A percentile compares a stretch with the other conserved stretches of the same genome.
phyloP scores from a whole-genome alignment of 257 asterid genomes.

The Rehmannia glutinosa region DNA sequence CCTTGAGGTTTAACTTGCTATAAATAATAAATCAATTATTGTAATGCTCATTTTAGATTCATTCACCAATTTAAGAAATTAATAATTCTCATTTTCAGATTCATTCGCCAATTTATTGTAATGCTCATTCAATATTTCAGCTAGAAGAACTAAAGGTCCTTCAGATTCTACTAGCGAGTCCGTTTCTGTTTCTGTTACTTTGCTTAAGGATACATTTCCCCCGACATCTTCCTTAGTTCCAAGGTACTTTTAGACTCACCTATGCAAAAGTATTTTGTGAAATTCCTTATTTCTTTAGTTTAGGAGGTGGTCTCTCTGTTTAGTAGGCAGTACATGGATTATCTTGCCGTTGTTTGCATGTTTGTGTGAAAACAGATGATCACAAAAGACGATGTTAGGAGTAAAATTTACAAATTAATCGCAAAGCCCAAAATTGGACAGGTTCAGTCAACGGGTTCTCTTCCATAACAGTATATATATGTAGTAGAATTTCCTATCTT shows the following conservation, averaged over 20 bases:
- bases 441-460: too few species aligned
- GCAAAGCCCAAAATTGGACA: too few species aligned
- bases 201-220: conserved; percentile 13
- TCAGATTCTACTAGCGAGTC: conserved; percentile 21
- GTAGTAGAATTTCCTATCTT: too few species aligned
- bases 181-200: conserved; percentile 18
- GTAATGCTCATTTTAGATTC: too few species aligned
- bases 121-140: conserved; percentile 27
- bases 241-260: conserved; percentile 30
- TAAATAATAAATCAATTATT: too few species aligned
- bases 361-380: too few species aligned
- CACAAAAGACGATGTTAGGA: too few species aligned
- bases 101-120: background rate
- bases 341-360: too few species aligned
- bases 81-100: too few species aligned
- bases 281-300: background rate
- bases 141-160: conserved; percentile 48
- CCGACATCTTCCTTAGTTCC: conserved; percentile 24
- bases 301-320: background rate
- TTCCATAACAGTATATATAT: too few species aligned
- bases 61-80: background rate
- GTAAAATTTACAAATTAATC: too few species aligned
- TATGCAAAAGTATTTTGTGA: background rate
- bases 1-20: too few species aligned
- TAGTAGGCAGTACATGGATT: conserved; percentile 34